These are phyloP conservation scores for Pyrrhoderma noxium DNA, from an alignment of 1,284 basidiomycete genomes.

Conservation along the genomic window DNA sequence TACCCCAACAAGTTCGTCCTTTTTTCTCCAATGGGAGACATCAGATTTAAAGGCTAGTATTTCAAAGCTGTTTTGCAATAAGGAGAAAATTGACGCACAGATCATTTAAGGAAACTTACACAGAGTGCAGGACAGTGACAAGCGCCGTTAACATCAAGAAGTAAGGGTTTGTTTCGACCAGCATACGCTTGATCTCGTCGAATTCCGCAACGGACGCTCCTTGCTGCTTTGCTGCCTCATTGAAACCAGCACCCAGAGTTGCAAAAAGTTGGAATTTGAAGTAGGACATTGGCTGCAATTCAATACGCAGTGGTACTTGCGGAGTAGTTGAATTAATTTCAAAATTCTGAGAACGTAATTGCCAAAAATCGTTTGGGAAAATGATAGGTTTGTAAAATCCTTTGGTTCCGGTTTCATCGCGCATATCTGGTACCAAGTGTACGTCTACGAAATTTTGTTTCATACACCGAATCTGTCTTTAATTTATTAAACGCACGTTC, in stretches of 20 bases:
- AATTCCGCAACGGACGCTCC: conserved; percentile 60
- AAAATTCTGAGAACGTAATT: conserved; percentile 69
- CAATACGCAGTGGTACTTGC: conserved; percentile 70
- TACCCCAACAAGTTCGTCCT: conserved; percentile 81
- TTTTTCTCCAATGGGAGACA: conserved; percentile 91
- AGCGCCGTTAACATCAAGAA: conserved; percentile 76
- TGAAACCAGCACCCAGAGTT: conserved; percentile 74
- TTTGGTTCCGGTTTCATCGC: conserved; percentile 54
- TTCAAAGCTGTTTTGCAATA: conserved; percentile 62
- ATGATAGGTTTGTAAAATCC: conserved; percentile 81
- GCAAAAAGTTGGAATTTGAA: conserved; percentile 83
- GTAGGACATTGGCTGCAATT: conserved; percentile 80
- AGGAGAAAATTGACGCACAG: background rate
- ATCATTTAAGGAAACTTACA: conserved; percentile 47
- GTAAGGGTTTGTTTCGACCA: conserved; percentile 91
- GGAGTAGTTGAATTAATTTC: conserved; percentile 76
- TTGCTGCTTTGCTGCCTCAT: conserved; percentile 72
- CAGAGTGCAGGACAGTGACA: conserved; percentile 81
- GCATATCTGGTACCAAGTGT: conserved; percentile 45
- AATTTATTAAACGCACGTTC: conserved; percentile 43
- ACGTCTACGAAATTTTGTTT: conserved; percentile 39
- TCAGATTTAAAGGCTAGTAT: conserved; percentile 93
- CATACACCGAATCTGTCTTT: conserved; percentile 2
- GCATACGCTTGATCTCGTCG: conserved; percentile 91
- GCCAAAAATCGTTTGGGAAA: conserved; percentile 96